phyloP scores from a whole-genome alignment of 1,284 basidiomycete species.

The Rhodotorula sp. region DNA sequence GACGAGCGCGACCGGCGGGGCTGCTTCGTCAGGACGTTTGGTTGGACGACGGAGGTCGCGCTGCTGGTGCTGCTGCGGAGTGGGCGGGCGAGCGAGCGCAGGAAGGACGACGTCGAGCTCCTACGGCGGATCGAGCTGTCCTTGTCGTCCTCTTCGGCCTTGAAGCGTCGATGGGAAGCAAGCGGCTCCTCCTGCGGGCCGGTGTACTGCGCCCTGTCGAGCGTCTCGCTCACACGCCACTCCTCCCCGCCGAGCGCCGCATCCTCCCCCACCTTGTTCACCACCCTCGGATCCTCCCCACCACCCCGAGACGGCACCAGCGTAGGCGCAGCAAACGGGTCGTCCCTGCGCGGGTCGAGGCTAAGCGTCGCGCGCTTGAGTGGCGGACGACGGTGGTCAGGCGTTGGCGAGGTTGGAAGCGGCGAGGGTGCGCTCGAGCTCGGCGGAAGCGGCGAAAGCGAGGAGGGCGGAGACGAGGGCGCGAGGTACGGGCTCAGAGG shows the following conservation, averaged over 20 bases:
- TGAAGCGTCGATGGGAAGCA: neutral
- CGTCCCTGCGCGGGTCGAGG: conserved; percentile 16
- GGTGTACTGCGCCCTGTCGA: neutral
- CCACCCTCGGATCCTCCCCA: neutral
- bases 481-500: neutral
- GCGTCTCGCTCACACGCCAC: neutral
- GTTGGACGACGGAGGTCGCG: neutral
- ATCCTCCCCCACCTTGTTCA: neutral
- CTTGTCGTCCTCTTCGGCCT: neutral
- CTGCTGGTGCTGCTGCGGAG: neutral
- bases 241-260: neutral
- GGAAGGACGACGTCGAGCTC: conserved; percentile 7
- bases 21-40: neutral
- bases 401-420: neutral
- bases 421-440: neutral
- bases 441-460: neutral
- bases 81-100: neutral
- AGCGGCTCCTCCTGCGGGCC: neutral
- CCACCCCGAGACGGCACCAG: no score
- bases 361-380: neutral
- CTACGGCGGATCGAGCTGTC: neutral
- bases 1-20: conserved; percentile 8
- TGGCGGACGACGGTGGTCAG: neutral
- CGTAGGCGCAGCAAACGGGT: conserved; percentile 19
- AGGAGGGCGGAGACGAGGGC: neutral